Conservation (phyloP, 2,329 filamentous ascomycete species). For the Aspergillus fijiensis region DNA sequence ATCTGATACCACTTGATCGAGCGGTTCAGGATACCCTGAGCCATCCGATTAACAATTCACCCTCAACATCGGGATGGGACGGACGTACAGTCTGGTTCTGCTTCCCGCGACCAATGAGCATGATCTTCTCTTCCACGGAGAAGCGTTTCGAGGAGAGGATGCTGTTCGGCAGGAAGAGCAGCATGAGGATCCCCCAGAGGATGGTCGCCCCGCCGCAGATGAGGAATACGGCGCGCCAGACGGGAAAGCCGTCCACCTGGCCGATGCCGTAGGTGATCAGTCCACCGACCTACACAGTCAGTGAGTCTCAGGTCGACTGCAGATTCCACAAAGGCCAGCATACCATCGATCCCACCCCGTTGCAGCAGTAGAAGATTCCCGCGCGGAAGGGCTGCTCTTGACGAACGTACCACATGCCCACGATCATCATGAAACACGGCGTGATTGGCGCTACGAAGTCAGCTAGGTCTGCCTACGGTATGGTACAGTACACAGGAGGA, state of each 20-base stretch:
- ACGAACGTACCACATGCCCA: constrained; percentile 52
- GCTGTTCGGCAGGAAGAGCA: constrained; percentile 46
- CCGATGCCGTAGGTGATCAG: constrained; percentile 39
- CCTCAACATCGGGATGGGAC: neutral
- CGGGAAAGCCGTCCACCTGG: constrained; percentile 43
- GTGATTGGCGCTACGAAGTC: constrained; percentile 43
- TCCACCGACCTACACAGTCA: constrained; percentile 18
- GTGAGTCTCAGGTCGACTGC: too few species aligned
- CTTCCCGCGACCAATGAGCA: constrained; percentile 41
- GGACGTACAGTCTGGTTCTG: constrained; percentile 14
- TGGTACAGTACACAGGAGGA: too few species aligned
- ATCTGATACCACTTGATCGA: constrained; percentile 52
- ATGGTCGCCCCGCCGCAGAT: constrained; percentile 48
- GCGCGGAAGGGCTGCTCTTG: constrained; percentile 50
- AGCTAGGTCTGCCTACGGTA: neutral
- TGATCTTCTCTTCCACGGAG: constrained; percentile 45
- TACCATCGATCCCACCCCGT: constrained; percentile 40
- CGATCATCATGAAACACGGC: constrained; percentile 53
- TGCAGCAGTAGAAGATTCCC: constrained; percentile 46
- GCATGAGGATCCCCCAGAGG: constrained; percentile 42
- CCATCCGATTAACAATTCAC: neutral
- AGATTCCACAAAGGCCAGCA: neutral
- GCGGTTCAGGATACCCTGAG: constrained; percentile 47
- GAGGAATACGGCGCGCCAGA: constrained; percentile 49
- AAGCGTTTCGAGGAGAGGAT: constrained; percentile 46